Evolutionary conservation across 169 alveolate genomes (phyloP).

Genomic region (Eimeria maxima): DNA sequence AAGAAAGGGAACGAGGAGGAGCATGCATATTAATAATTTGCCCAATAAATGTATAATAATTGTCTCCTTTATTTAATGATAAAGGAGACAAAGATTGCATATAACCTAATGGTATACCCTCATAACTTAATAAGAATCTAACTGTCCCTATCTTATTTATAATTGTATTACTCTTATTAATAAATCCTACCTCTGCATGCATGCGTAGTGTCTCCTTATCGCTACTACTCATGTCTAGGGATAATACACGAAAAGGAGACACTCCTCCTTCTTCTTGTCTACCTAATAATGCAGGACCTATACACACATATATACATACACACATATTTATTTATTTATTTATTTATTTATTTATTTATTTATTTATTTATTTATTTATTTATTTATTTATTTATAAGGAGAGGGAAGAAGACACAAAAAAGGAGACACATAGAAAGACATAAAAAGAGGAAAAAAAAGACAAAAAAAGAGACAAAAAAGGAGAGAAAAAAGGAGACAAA

Average conservation of each 20-base stretch:
- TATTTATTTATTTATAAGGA: no score
- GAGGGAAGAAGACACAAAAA: no score
- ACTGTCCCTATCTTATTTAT: background rate
- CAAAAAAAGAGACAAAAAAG: no score
- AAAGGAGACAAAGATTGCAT: background rate
- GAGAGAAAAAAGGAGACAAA: no score
- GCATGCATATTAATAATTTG: no score
- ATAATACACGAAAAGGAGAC: constrained; percentile 8
- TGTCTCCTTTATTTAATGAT: background rate
- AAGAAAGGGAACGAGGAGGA: no score
- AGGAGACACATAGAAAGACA: no score
- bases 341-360: no score
- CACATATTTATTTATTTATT: no score
- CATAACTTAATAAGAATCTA: background rate
- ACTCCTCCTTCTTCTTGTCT: background rate
- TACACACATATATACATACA: no score
- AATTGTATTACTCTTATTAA: background rate
- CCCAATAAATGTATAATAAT: background rate
- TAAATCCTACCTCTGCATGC: background rate
- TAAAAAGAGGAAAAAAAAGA: no score
- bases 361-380: no score
- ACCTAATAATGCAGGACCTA: background rate
- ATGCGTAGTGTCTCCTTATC: background rate
- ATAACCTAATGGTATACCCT: background rate
- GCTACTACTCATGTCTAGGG: background rate